Evolutionary conservation across 2,329 filamentous ascomycete genomes (phyloP).

Genomic region (Alternaria sp.): DNA sequence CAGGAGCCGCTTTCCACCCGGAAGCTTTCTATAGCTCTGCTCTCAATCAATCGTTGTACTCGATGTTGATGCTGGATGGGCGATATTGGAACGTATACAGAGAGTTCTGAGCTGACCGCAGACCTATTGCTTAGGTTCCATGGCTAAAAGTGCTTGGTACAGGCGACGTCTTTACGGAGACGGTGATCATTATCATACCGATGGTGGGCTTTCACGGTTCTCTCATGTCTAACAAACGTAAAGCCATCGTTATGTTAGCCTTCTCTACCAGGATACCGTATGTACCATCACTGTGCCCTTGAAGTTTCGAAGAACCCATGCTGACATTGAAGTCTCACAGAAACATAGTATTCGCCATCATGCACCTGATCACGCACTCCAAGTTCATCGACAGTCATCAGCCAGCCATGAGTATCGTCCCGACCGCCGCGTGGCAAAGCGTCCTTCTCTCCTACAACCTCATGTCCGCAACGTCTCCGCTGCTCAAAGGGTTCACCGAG

Average conservation of each 20-base stretch:
- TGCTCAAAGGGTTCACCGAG: slow-evolving; percentile 9
- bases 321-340: background rate
- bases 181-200: slow-evolving; percentile 4
- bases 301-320: background rate
- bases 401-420: slow-evolving; percentile 8
- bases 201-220: slow-evolving; percentile 9
- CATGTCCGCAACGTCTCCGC: slow-evolving; percentile 15
- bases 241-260: slow-evolving; percentile 10
- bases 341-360: slow-evolving; percentile 9
- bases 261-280: slow-evolving; percentile 16
- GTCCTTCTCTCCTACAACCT: slow-evolving; percentile 9
- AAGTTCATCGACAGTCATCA: background rate
- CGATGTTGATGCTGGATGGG: background rate
- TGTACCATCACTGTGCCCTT: background rate
- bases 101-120: background rate
- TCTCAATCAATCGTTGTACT: background rate
- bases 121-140: slow-evolving; percentile 1
- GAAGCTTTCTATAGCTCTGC: rapidly evolving
- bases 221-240: slow-evolving; percentile 2
- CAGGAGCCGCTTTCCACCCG: background rate
- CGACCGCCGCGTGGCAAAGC: slow-evolving; percentile 12
- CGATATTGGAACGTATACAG: too few relatives aligned
- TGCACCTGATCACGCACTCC: slow-evolving; percentile 6
- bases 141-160: slow-evolving; percentile 7
- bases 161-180: slow-evolving; percentile 9